These are phyloP conservation scores for Suhomyces terraborum DNA, from an alignment of 1,139 yeast genomes.

Conservation along the genomic window DNA sequence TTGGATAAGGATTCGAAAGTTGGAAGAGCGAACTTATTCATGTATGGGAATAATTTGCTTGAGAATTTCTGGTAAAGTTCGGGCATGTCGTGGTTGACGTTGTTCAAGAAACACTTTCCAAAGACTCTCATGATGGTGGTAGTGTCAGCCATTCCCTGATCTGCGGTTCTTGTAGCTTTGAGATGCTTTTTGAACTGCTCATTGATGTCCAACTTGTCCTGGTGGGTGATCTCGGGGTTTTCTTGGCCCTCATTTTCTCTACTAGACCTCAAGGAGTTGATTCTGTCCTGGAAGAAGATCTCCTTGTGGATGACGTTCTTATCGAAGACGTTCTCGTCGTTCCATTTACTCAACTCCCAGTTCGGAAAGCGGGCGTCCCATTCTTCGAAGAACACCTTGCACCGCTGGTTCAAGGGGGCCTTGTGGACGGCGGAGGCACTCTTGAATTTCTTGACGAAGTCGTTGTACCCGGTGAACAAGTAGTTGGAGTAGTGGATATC, in stretches of 20 bases:
- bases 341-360: conserved; percentile 26
- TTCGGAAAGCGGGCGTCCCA: conserved; percentile 25
- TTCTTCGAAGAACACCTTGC: conserved; percentile 32
- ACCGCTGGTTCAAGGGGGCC: conserved; percentile 28
- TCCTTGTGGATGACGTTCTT: conserved; percentile 32
- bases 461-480: conserved; percentile 27
- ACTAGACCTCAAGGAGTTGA: conserved; percentile 14
- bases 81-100: conserved; percentile 7
- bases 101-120: conserved; percentile 38
- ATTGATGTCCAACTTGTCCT: conserved; percentile 25
- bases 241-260: conserved; percentile 12
- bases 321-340: conserved; percentile 25
- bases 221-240: conserved; percentile 18
- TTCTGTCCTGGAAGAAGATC: conserved; percentile 19
- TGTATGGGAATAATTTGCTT: conserved; percentile 33
- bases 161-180: conserved; percentile 21
- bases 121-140: conserved; percentile 35
- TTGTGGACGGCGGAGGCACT: conserved; percentile 17
- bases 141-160: conserved; percentile 42
- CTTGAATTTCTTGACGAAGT: conserved; percentile 21
- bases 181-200: conserved; percentile 21
- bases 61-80: conserved; percentile 23
- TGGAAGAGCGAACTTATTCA: conserved; percentile 28
- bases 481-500: conserved; percentile 36
- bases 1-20: conserved; percentile 19